Evolutionary conservation across 352 stramenopile genomes (phyloP).

Genomic region (Sclerospora graminicola): DNA sequence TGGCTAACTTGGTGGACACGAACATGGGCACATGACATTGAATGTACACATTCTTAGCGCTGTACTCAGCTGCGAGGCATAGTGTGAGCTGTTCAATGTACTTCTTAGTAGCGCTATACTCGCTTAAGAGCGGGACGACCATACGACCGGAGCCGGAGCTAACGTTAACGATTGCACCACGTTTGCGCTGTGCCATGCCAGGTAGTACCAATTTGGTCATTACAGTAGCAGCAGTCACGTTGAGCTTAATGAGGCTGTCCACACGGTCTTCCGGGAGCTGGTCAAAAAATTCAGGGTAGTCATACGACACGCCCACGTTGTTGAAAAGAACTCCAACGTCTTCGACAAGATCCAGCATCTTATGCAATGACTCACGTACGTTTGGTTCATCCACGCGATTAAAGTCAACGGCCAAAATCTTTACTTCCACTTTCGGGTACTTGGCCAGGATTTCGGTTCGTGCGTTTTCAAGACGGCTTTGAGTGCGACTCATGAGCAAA

Average conservation of each 20-base stretch:
- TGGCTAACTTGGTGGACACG: conserved; percentile 98
- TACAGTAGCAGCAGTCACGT: conserved; percentile 60
- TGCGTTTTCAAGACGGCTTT: conserved; percentile 91
- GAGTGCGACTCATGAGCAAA: conserved; percentile 95
- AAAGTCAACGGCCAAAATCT: conserved; percentile 91
- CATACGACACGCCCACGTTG: conserved; percentile 98
- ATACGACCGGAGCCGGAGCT: conserved; percentile 93
- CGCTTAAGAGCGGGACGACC: conserved; percentile 91
- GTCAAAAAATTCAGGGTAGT: conserved; percentile 96
- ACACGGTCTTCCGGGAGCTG: conserved; percentile 93
- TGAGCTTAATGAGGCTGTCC: conserved; percentile 86
- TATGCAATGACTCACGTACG: conserved; percentile 44
- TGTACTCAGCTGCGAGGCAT: conserved; percentile 93
- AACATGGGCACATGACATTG: conserved; percentile 99
- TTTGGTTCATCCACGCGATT: conserved; percentile 78
- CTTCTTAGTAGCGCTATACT: conserved; percentile 97
- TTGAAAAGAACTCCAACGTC: conserved; percentile 98
- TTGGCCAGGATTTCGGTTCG: conserved; percentile 91
- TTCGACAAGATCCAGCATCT: conserved; percentile 55
- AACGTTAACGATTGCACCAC: conserved; percentile 96
- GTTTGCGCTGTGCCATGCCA: conserved; percentile 92
- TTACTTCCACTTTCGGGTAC: conserved; percentile 82
- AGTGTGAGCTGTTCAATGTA: conserved; percentile 96
- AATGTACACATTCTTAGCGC: conserved; percentile 87
- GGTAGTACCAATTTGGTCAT: conserved; percentile 85